Base-by-base conservation (phyloP, 768 basidiomycete genomes). In the Termitomyces sp. region DNA sequence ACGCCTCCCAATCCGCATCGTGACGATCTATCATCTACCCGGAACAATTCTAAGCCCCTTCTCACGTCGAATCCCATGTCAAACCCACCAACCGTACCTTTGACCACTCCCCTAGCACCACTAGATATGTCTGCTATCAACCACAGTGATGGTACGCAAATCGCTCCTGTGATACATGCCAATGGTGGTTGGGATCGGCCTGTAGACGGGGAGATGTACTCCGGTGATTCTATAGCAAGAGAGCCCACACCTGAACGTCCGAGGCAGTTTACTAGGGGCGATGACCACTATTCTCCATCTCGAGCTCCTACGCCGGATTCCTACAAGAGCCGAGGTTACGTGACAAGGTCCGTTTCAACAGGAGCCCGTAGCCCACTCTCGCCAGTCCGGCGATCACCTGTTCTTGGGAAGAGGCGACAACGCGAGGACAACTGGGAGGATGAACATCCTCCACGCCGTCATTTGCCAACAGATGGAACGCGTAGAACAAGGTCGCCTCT, bases 361-460 rank as follows among this genome's bases (percentile, higher is more conserved):
- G 38, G n/a, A 23, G 12, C 26, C 30, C 32, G 48, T 35, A 46
- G 35, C 10, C 41, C 41, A 10, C 23, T n/a, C 12, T 50, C 58
- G 1, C 52, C 56, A 18, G 16, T 38, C 0, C 41, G 47, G 41
- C 57, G 40, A n/a, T 57, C 57, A 4, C 57, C 55, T 18, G 26
- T 57, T 12, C 61, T 66, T 7, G 65, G 65, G 16, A 64, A 66
- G 50, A 67, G 69, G 50, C 64, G 67, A 33, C 43, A 53, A 8
- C 64, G 62, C 38, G 67, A 66, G 28, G 65, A 68, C 30, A 58
- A 62, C 20, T 26, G 44, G n/a, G 41, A 52, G 18, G 63, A 57
- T 35, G 66, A 66, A 18, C 68, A 63, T 0, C 66, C 68, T 10
- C n/a, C 58, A 13, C 61, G 63, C 20, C 63, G 71, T 14, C 61